Base-by-base conservation (phyloP, 305 asterid genomes). In the Stenogyne calaminthoides region DNA sequence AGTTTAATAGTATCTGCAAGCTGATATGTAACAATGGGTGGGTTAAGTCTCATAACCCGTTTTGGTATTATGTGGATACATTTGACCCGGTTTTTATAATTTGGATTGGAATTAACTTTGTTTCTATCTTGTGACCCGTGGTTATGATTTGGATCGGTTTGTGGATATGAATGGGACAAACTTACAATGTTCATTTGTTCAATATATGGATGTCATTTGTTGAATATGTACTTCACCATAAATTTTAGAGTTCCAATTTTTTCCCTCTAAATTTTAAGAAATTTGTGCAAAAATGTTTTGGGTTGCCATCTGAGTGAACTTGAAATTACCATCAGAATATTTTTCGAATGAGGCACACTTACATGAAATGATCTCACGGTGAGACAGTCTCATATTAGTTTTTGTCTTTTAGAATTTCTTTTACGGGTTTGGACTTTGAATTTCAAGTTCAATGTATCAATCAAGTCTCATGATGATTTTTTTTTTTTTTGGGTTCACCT, bases 11-110 rank as follows among this genome's bases (percentile, higher is more conserved):
- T n/a, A n/a, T 72, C 81, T 71, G 64, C 82, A 73, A 85, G 81
- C 81, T 83, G 72, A 67, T 84, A 67, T 80, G 81, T 77, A 73
- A 81, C 83, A 67, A 65, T 84, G 76, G 71, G 69, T 65, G 78
- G 71, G 56, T 75, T 20, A 67, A 54, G 9, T 47, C 73, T 55
- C 49, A 44, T 69, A 67, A n/a, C 66, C 80, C 68, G 36, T 69
- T 58, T 65, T n/a, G 69, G 57, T 57, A 66, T 75, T 55, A 60
- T 46, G 51, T 47, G 75, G 80, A 80, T 73, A 76, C 60, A 61
- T 59, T 74, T 77, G 44, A 63, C 73, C 66, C 62, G 44, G 44
- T 40, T 32, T 46, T 65, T 57, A 46, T 57, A 9, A 66, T 63
- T 57, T 69, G 58, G 77, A 70, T 57, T 46, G 63, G 61, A 55